Evolutionary conservation across 2,329 filamentous ascomycete species (phyloP).

Genomic region (Pseudogymnoascus sp.): DNA sequence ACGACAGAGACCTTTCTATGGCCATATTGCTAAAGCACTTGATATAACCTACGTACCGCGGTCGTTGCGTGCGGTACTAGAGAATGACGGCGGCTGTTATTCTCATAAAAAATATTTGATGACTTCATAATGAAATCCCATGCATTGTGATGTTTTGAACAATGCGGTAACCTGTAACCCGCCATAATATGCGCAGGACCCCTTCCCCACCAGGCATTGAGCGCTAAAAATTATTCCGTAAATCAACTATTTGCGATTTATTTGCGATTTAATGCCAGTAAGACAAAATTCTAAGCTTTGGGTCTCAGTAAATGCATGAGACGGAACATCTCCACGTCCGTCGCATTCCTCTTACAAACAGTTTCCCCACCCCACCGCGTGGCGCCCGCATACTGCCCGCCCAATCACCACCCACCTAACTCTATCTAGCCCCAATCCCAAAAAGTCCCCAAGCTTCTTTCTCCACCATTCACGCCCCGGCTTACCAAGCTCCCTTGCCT

Average conservation of each 20-base stretch:
- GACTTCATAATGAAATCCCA: neutral
- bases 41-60: conserved; percentile 4
- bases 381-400: neutral
- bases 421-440: neutral
- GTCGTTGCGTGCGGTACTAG: conserved; percentile 1
- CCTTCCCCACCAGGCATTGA: neutral
- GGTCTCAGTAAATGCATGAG: neutral
- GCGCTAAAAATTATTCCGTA: neutral
- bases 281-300: neutral
- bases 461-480: conserved; percentile 4
- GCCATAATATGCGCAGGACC: neutral
- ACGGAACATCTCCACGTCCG: neutral
- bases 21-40: conserved; percentile 6
- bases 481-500: conserved; percentile 6
- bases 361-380: conserved; percentile 1
- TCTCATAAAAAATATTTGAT: conserved; percentile 10
- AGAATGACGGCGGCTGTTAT: conserved; percentile 3
- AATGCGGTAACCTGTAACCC: neutral
- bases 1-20: conserved; percentile 8
- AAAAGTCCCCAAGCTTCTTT: conserved; percentile 4
- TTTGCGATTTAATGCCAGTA: neutral
- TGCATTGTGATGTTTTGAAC: neutral
- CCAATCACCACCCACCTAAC: neutral
- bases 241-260: neutral
- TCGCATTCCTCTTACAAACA: conserved; percentile 1